Conservation (phyloP, 1,139 yeast species). For the Lodderomyces pseudojiufengensis region DNA sequence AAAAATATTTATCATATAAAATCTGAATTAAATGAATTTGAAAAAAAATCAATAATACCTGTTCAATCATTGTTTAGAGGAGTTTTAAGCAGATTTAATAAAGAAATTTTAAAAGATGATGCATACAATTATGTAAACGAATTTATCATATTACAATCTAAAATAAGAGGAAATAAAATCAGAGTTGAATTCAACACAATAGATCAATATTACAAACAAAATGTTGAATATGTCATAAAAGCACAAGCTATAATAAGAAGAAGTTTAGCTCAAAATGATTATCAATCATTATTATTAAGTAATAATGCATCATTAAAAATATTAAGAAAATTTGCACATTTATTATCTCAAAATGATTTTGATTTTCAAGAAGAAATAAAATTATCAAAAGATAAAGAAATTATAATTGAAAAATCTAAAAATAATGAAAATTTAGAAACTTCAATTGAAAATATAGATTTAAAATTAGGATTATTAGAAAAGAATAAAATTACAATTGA, state of each 20-base stretch:
- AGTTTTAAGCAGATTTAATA: slow-evolving; percentile 47
- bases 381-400: slow-evolving; percentile 64
- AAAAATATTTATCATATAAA: slow-evolving; percentile 20
- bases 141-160: slow-evolving; percentile 48
- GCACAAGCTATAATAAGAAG: slow-evolving; percentile 77
- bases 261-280: slow-evolving; percentile 66
- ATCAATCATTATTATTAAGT: slow-evolving; percentile 63
- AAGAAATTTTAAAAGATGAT: slow-evolving; percentile 51
- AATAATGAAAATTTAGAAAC: slow-evolving; percentile 67
- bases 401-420: slow-evolving; percentile 59
- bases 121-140: slow-evolving; percentile 40
- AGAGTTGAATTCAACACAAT: slow-evolving; percentile 38
- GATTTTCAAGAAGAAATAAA: slow-evolving; percentile 77
- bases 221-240: slow-evolving; percentile 56
- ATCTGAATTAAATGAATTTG: slow-evolving; percentile 20
- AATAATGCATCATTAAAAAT: slow-evolving; percentile 76
- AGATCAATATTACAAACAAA: slow-evolving; percentile 50
- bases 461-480: slow-evolving; percentile 72
- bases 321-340: slow-evolving; percentile 70
- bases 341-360: slow-evolving; percentile 68
- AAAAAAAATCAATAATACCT: slow-evolving; percentile 22
- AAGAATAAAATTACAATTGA: slow-evolving; percentile 78
- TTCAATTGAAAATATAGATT: slow-evolving; percentile 75
- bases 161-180: slow-evolving; percentile 41
- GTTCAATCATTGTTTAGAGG: slow-evolving; percentile 42